Conservation (phyloP, 176 grass and related monocot genomes). For the Rhipidocladum racemiflorum region DNA sequence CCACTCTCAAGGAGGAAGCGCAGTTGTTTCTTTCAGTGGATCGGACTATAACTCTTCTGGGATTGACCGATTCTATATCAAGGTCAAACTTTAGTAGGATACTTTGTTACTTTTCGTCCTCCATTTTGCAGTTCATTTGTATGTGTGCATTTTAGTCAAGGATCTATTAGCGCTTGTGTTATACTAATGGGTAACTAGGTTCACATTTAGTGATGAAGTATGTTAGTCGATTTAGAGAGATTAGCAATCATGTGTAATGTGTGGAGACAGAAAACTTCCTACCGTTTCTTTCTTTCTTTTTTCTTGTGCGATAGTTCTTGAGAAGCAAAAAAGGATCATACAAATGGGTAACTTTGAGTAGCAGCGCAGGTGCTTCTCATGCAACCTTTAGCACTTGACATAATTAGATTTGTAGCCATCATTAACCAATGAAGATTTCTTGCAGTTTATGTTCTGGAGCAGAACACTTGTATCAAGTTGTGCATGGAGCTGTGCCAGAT, state of each 20-base stretch:
- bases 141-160: not conserved
- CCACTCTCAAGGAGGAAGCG: slow-evolving; percentile 82
- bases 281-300: not conserved
- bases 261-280: not conserved
- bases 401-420: slow-evolving; percentile 19
- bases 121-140: not conserved
- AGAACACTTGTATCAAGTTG: slow-evolving; percentile 73
- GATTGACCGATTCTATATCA: slow-evolving; percentile 68
- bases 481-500: slow-evolving; percentile 60
- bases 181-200: not conserved
- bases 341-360: slow-evolving; percentile 19
- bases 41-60: slow-evolving; percentile 60
- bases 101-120: not conserved
- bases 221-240: not conserved
- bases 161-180: not conserved
- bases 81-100: slow-evolving; percentile 46
- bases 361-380: not conserved
- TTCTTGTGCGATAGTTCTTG: not conserved
- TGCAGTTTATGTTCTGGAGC: slow-evolving; percentile 73
- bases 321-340: not conserved
- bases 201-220: not conserved
- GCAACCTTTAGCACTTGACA: not conserved
- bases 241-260: not conserved
- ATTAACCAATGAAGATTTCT: slow-evolving; percentile 4
- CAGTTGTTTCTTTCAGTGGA: slow-evolving; percentile 37